Base-by-base conservation (phyloP, 768 basidiomycete genomes). In the Leccinum disarticulatum region DNA sequence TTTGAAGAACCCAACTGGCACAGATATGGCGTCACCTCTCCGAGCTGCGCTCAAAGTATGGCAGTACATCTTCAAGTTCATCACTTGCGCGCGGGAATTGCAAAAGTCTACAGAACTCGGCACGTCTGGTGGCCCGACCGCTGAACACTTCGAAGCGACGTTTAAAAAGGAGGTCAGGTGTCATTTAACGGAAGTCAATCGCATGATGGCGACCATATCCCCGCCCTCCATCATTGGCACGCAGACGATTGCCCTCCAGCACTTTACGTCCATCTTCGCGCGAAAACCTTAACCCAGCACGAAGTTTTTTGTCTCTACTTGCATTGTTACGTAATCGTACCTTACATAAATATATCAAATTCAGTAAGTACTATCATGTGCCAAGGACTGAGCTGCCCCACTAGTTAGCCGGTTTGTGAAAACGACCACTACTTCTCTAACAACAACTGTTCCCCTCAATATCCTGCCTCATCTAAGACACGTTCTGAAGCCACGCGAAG, bases 21-120 rank as follows among this genome's bases (percentile, higher is more conserved):
- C 79, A 8, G 90, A 92, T 25, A 85, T 83, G 3, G 93, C 90
- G 0, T 87, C 90, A 17, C 83, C 85, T 6, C 81, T 98, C 57
- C 87, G 95, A 35, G 87, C 93, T 11, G 91, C 94, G 15, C 79
- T 98, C 61, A 98, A 98, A 73, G 96, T 98, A 31, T 96, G 94
- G 94, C 90, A 94, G 68, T 93, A 95, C 69, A 87, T 98, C 66
- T 93, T 98, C 84, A 92, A 91, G 71, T 93, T 98, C 74, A 90
- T 97, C 68, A 86, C 91, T 15, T 83, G 91, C n/a, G 88, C 95
- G 3, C 80, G 95, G 36, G 93, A 94, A 67, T 73, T 96, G 49
- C 95, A 96, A 72, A 92, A 92, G 72, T 78, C 80, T 6, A 88
- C 88, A 68, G 92, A 94, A 59, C 71, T 87, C 25, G 88, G 88